Base-by-base conservation (phyloP, 2,329 filamentous ascomycete genomes). In the Nemania sp. region DNA sequence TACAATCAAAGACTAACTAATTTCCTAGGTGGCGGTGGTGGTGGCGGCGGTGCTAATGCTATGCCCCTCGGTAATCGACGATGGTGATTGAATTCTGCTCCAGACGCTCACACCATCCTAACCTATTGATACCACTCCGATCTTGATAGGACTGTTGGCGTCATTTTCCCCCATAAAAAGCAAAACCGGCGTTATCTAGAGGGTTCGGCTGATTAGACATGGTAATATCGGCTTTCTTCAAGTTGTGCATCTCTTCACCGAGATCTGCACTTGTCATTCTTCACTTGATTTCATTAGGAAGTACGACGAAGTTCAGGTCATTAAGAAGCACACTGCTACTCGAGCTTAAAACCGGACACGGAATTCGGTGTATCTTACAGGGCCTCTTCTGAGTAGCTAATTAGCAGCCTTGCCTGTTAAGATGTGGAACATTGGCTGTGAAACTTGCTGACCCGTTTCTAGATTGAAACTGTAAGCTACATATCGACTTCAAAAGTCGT, bases 1-100 rank as follows among this genome's bases (percentile, higher is more conserved):
- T n/a, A 55, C 26, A 11, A 53, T 27, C 60, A 55, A 56, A 66
- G 56, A 70, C 59, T 65, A 66, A 62, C 49, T 13, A 20, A 52
- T n/a, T 43, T 53, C 13, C 82, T 83, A 70, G 79, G 79, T 62
- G 78, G 79, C 66, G 76, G 77, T 64, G 80, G 81, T 74, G 83
- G 79, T 60, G 80, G 79, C 73, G 83, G 84, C 75, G 83, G 85
- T 79, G 84, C 77, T 64, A 79, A 79, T 56, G 69, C 74, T 13
- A 72, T 78, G 73, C 76, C 77, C 51, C 76, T 79, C 45, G 76
- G 76, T 72, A 78, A 73, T 69, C 73, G 77, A 75, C 75, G 77
- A 67, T 79, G 77, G 77, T 79, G 68, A 77, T 73, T 45, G 53
- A 56, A 35, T 35, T 54, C 38, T 52, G 27, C 32, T 55, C 51